These are phyloP conservation scores for Apiotrichum brassicae DNA, from an alignment of 1,284 basidiomycete species.

Conservation along the genomic window DNA sequence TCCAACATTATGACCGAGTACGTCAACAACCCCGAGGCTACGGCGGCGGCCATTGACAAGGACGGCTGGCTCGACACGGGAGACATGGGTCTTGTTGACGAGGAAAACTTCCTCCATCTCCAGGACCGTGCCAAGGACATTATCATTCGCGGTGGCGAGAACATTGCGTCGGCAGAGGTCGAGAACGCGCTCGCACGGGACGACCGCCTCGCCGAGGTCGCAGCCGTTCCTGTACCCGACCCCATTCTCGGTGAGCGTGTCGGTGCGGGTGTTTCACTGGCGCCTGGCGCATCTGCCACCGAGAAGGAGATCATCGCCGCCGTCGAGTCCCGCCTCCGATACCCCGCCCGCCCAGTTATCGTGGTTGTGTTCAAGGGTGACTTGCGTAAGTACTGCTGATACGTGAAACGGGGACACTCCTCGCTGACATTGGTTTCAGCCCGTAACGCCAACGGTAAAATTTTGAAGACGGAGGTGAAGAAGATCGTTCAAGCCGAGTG, in stretches of 20 bases:
- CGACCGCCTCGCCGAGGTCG: conserved; percentile 30
- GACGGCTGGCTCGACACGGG: conserved; percentile 42
- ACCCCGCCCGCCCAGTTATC: conserved; percentile 13
- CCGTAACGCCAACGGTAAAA: conserved; percentile 18
- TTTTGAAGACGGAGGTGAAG: conserved; percentile 13
- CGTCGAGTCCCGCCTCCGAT: conserved; percentile 9
- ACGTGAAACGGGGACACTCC: no score
- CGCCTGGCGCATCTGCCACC: conserved; percentile 4
- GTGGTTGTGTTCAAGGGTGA: conserved; percentile 6
- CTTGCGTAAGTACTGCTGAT: conserved; percentile 12
- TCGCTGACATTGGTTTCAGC: conserved; percentile 2
- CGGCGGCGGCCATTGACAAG: conserved; percentile 16
- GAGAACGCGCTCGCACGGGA: conserved; percentile 39
- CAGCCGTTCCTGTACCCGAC: conserved; percentile 36
- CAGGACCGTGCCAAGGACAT: conserved; percentile 36
- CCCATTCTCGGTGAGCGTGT: conserved; percentile 36
- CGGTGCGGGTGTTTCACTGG: conserved; percentile 32
- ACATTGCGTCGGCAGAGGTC: conserved; percentile 34
- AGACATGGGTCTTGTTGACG: conserved; percentile 35
- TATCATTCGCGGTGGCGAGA: conserved; percentile 44
- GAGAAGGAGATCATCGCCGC: conserved; percentile 5
- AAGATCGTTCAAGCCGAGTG: conserved; percentile 9
- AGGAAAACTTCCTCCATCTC: conserved; percentile 36
- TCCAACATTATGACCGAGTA: conserved; percentile 42
- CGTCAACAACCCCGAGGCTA: conserved; percentile 15